These are phyloP conservation scores for Dactylellina leptospora DNA, from an alignment of 2,329 filamentous ascomycete species.

Conservation along the genomic window DNA sequence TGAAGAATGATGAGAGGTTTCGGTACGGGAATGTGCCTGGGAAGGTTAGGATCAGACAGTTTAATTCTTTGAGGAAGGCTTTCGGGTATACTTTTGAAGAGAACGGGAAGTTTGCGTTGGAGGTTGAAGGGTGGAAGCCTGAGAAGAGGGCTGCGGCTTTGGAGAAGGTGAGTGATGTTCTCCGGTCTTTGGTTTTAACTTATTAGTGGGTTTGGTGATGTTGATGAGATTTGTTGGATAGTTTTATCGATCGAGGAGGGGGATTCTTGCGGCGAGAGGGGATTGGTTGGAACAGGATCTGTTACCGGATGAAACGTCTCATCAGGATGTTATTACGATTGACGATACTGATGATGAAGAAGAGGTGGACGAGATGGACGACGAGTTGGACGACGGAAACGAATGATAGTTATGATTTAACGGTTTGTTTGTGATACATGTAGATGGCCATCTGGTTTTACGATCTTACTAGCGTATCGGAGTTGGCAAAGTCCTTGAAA, in stretches of 20 bases:
- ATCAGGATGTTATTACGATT: slow-evolving; percentile 38
- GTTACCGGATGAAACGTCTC: slow-evolving; percentile 1
- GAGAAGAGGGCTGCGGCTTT: slow-evolving; percentile 68
- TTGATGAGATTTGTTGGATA: not conserved
- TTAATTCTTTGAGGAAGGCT: slow-evolving; percentile 85
- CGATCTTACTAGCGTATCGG: too few relatives aligned
- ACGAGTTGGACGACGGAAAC: slow-evolving; percentile 2
- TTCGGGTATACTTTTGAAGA: slow-evolving; percentile 72
- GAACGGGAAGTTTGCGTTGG: slow-evolving; percentile 83
- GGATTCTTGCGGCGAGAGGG: slow-evolving; percentile 29
- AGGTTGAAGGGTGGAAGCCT: slow-evolving; percentile 90
- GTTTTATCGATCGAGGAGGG: slow-evolving; percentile 42
- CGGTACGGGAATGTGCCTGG: slow-evolving; percentile 66
- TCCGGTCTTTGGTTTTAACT: not conserved
- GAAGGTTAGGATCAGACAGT: slow-evolving; percentile 79
- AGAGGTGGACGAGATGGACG: slow-evolving; percentile 35
- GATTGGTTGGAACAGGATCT: slow-evolving; percentile 22
- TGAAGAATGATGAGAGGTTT: slow-evolving; percentile 56
- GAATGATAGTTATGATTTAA: slow-evolving; percentile 11
- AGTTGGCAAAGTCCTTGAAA: too few relatives aligned
- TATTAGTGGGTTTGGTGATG: not conserved
- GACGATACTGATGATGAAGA: slow-evolving; percentile 44
- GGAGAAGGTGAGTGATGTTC: slow-evolving; percentile 36
- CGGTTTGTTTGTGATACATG: too few relatives aligned
- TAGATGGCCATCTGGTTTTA: too few relatives aligned